These are phyloP conservation scores for Pleurostoma richardsiae DNA, from an alignment of 2,329 filamentous ascomycete genomes.

Conservation along the genomic window DNA sequence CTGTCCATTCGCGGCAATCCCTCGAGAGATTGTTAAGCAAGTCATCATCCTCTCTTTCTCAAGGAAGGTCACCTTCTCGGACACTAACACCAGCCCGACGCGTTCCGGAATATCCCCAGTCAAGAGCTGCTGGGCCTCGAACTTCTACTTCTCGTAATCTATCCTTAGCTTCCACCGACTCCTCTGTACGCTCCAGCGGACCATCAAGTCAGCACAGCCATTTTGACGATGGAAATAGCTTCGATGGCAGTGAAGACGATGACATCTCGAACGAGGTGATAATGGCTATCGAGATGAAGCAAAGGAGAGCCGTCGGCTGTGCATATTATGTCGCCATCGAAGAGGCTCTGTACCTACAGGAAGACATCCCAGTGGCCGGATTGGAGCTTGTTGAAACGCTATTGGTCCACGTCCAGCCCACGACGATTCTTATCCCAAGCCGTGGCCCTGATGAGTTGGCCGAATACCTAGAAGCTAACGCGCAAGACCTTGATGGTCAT, in stretches of 20 bases:
- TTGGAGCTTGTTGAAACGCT: conserved; percentile 63
- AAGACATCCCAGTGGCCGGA: conserved; percentile 68
- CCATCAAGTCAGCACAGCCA: too few relatives aligned
- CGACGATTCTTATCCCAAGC: conserved; percentile 46
- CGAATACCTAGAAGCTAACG: conserved; percentile 24
- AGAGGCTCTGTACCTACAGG: conserved; percentile 68
- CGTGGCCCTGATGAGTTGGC: conserved; percentile 36
- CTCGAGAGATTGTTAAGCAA: too few relatives aligned
- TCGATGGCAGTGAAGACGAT: neutral
- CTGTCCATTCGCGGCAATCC: too few relatives aligned
- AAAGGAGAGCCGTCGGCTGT: conserved; percentile 71
- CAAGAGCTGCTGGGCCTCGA: too few relatives aligned
- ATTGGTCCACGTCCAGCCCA: conserved; percentile 49
- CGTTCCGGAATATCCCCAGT: too few relatives aligned
- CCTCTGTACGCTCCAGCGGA: too few relatives aligned
- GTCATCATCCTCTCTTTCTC: too few relatives aligned
- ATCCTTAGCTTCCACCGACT: too few relatives aligned
- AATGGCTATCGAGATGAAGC: conserved; percentile 73
- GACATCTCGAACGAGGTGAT: conserved; percentile 59
- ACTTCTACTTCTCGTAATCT: too few relatives aligned
- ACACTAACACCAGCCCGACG: too few relatives aligned
- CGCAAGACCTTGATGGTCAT: conserved; percentile 23
- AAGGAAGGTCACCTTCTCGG: too few relatives aligned
- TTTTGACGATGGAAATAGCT: too few relatives aligned
- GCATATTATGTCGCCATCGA: conserved; percentile 73